phyloP scores from a whole-genome alignment of 202 grass and related monocot species.

The Panicum hallii region DNA sequence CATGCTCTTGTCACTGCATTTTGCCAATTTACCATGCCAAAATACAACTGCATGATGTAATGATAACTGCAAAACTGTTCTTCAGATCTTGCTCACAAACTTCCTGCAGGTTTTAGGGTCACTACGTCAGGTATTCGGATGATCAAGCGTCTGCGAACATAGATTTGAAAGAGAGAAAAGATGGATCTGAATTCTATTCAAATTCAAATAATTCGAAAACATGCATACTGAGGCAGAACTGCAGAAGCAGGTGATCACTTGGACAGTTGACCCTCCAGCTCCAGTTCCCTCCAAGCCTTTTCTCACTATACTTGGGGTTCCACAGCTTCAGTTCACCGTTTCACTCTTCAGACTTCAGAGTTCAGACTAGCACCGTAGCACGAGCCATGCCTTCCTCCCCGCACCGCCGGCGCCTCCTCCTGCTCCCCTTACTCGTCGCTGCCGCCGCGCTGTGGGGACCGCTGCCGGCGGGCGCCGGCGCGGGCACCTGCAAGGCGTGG shows the following conservation, averaged over 20 bases:
- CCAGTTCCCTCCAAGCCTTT: neutral
- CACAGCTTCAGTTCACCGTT: neutral
- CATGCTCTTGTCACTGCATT: neutral
- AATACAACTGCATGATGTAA: neutral
- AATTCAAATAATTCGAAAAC: neutral
- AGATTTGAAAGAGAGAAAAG: neutral
- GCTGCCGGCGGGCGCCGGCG: neutral
- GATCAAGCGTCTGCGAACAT: no score
- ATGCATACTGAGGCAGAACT: neutral
- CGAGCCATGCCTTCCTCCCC: conserved; percentile 23
- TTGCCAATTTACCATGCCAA: neutral
- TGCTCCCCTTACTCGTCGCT: conserved; percentile 31
- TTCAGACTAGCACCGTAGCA: neutral
- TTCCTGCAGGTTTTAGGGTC: no score
- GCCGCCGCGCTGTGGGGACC: conserved; percentile 16
- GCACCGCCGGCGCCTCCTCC: neutral
- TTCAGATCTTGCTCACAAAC: no score
- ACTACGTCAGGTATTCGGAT: no score
- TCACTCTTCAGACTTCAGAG: neutral
- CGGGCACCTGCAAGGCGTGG: conserved; percentile 73
- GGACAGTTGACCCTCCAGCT: neutral
- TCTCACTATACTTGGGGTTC: neutral
- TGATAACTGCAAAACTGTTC: no score
- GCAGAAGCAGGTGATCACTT: neutral
- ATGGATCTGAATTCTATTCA: neutral